phyloP scores from a whole-genome alignment of 1,284 basidiomycete genomes.

The Irpex rosettiformis region DNA sequence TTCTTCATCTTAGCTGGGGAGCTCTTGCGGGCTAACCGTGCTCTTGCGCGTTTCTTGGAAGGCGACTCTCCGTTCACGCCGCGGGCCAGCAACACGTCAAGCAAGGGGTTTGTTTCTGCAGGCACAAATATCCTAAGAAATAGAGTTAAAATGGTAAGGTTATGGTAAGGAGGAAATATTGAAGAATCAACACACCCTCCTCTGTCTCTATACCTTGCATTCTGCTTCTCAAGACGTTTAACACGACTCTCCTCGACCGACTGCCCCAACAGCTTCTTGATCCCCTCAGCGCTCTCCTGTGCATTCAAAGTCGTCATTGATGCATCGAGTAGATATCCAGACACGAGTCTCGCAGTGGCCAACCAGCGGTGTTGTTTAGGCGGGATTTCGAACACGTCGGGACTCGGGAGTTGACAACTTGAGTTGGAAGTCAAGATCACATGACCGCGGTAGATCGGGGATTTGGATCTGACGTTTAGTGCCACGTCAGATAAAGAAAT shows the following conservation, averaged over 20 bases:
- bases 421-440: too few relatives aligned
- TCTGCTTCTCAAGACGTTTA: slow-evolving; percentile 18
- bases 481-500: neutral
- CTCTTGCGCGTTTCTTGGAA: slow-evolving; percentile 5
- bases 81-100: slow-evolving; percentile 16
- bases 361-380: neutral
- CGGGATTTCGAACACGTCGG: neutral
- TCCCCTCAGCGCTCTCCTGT: neutral
- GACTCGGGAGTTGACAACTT: too few relatives aligned
- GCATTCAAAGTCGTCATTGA: neutral
- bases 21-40: neutral
- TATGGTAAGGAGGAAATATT: neutral
- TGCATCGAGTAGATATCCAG: neutral
- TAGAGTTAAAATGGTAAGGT: neutral
- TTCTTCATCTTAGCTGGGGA: neutral
- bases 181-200: slow-evolving; percentile 15
- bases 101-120: slow-evolving; percentile 17
- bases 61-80: slow-evolving; percentile 18
- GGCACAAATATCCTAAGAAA: slow-evolving; percentile 16
- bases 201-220: slow-evolving; percentile 18
- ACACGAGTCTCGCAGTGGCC: neutral
- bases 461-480: neutral
- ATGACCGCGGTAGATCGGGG: neutral
- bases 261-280: slow-evolving; percentile 10
- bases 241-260: slow-evolving; percentile 17